phyloP scores from a whole-genome alignment of 2,329 filamentous ascomycete genomes.

The Macrophomina tecta region DNA sequence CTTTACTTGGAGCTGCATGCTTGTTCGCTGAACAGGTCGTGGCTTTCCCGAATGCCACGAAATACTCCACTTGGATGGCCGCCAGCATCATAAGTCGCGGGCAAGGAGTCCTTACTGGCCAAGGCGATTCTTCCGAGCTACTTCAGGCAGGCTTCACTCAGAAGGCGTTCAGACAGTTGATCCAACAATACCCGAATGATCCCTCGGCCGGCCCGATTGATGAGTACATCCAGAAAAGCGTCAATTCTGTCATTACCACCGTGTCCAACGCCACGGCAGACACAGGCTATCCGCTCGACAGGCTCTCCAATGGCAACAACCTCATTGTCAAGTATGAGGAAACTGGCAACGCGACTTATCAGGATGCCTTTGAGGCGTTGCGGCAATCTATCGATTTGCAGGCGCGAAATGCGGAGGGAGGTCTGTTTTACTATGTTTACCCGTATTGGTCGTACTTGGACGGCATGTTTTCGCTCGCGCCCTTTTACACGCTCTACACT shows the following conservation, averaged over 20 bases:
- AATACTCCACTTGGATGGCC: conserved; percentile 52
- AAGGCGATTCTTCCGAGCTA: conserved; percentile 32
- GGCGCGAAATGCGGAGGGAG: conserved; percentile 57
- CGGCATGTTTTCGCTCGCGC: conserved; percentile 53
- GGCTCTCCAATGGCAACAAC: conserved; percentile 61
- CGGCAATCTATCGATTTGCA: conserved; percentile 56
- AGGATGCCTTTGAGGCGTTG: conserved; percentile 54
- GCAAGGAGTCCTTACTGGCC: conserved; percentile 39
- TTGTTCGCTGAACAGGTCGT: neutral
- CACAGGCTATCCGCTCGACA: conserved; percentile 38
- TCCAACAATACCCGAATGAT: conserved; percentile 54
- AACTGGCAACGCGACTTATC: conserved; percentile 56
- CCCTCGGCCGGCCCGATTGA: conserved; percentile 52
- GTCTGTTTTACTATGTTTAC: conserved; percentile 57
- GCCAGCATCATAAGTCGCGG: conserved; percentile 54
- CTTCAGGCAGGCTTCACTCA: conserved; percentile 50
- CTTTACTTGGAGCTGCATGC: neutral
- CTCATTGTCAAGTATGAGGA: conserved; percentile 55
- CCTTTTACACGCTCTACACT: conserved; percentile 48
- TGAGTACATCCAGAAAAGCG: conserved; percentile 53
- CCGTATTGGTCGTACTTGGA: conserved; percentile 54
- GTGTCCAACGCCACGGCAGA: conserved; percentile 40
- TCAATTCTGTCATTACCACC: conserved; percentile 56
- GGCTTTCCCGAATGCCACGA: conserved; percentile 22
- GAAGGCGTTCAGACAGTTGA: conserved; percentile 54